Evolutionary conservation across 1,284 basidiomycete species (phyloP).

Genomic region (Wolfiporia cocos): DNA sequence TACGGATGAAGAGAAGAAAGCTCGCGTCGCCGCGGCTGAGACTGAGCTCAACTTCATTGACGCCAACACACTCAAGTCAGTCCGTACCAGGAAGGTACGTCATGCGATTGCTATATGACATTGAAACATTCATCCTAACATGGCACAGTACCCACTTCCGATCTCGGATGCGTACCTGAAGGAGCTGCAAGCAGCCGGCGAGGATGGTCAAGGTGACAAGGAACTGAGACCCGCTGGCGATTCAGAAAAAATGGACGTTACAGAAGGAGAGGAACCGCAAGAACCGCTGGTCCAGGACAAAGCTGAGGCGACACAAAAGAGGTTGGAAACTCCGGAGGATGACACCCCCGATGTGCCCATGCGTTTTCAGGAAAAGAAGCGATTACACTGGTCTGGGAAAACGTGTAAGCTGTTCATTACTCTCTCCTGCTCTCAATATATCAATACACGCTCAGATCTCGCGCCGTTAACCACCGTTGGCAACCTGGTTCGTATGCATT

Average conservation of each 20-base stretch:
- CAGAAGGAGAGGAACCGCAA: constrained; percentile 1
- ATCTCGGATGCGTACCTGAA: constrained; percentile 65
- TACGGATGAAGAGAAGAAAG: constrained; percentile 55
- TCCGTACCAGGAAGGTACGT: constrained; percentile 65
- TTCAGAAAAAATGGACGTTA: constrained; percentile 13
- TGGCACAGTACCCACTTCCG: constrained; percentile 56
- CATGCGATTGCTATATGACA: background rate
- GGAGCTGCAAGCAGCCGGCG: constrained; percentile 42
- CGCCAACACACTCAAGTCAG: constrained; percentile 45
- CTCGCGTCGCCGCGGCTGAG: constrained; percentile 40
- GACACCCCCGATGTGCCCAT: constrained; percentile 65
- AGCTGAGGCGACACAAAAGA: constrained; percentile 1
- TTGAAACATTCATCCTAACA: constrained; percentile 1
- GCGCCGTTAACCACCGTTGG: constrained; percentile 96
- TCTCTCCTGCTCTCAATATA: background rate
- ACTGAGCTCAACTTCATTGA: constrained; percentile 76
- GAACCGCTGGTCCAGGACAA: background rate
- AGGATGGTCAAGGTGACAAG: constrained; percentile 28
- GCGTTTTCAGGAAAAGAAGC: constrained; percentile 80
- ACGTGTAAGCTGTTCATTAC: constrained; percentile 51
- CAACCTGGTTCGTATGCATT: constrained; percentile 62
- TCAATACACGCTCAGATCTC: constrained; percentile 49
- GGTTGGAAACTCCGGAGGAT: constrained; percentile 25
- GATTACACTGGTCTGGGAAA: constrained; percentile 83
- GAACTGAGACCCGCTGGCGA: too few relatives aligned